These are phyloP conservation scores for Aureobasidium namibiae DNA, from an alignment of 2,329 filamentous ascomycete genomes.

Conservation along the genomic window DNA sequence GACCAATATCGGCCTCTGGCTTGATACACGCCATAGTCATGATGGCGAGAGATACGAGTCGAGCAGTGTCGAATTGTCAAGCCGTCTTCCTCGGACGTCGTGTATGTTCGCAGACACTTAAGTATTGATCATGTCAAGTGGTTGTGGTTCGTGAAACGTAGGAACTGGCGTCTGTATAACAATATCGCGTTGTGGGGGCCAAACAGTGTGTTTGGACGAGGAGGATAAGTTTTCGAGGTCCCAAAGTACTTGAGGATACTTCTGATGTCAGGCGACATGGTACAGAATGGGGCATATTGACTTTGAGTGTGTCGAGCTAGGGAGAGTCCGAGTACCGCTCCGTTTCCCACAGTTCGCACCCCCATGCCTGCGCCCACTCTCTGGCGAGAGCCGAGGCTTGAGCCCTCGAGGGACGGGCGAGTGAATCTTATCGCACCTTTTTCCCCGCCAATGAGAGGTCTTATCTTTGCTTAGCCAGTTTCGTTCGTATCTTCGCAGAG, in stretches of 20 bases:
- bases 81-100: not conserved
- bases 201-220: not conserved
- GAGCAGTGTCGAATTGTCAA: not conserved
- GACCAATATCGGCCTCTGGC: not conserved
- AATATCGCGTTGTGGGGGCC: not conserved
- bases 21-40: not conserved
- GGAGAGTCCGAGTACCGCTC: not conserved
- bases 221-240: not conserved
- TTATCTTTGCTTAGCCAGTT: not conserved
- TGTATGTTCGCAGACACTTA: not conserved
- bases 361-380: not conserved
- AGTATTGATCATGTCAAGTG: not conserved
- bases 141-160: not conserved
- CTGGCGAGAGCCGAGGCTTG: not conserved
- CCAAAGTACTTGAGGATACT: not conserved
- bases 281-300: not conserved
- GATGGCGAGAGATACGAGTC: not conserved
- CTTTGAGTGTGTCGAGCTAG: conserved; percentile 4
- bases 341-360: not conserved
- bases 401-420: not conserved
- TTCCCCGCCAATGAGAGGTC: not conserved
- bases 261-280: conserved; percentile 4
- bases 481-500: not conserved
- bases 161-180: not conserved
- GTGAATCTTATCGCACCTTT: not conserved